Percentiles rank a stretch among this genome's conserved stretches.
phyloP scores from a whole-genome alignment of 1,139 yeast genomes.

The Debaryomyces coudertii region DNA sequence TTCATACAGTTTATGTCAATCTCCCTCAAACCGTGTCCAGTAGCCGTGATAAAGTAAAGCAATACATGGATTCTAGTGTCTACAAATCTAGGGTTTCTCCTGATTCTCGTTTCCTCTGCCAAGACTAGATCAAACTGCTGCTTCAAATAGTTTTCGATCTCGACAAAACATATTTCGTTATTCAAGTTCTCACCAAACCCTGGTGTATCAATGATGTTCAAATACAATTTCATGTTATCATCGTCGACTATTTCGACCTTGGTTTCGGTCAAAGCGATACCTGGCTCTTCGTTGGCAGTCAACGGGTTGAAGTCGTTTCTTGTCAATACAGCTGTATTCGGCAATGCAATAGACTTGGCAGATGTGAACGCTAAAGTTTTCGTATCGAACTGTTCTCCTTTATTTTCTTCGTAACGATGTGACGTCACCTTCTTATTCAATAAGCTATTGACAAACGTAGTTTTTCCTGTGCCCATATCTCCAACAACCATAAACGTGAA shows the following conservation, averaged over 20 bases:
- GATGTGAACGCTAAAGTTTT: slow-evolving; percentile 55
- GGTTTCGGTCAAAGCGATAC: slow-evolving; percentile 68
- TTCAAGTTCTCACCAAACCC: slow-evolving; percentile 77
- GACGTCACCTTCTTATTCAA: slow-evolving; percentile 62
- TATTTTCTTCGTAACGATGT: slow-evolving; percentile 53
- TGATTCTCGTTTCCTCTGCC: slow-evolving; percentile 87
- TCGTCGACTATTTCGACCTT: slow-evolving; percentile 71
- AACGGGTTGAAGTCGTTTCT: slow-evolving; percentile 46
- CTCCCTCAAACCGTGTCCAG: slow-evolving; percentile 79
- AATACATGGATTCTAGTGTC: slow-evolving; percentile 78
- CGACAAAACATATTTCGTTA: slow-evolving; percentile 64
- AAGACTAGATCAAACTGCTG: slow-evolving; percentile 91
- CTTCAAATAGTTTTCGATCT: slow-evolving; percentile 75
- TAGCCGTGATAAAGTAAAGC: slow-evolving; percentile 70
- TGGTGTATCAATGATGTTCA: slow-evolving; percentile 74
- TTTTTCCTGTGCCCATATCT: slow-evolving; percentile 81
- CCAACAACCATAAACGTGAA: slow-evolving; percentile 88
- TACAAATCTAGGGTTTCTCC: slow-evolving; percentile 80
- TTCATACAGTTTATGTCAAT: slow-evolving; percentile 78
- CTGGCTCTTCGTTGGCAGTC: slow-evolving; percentile 56
- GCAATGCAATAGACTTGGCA: slow-evolving; percentile 54
- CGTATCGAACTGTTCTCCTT: slow-evolving; percentile 36
- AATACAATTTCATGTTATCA: slow-evolving; percentile 69
- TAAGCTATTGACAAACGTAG: slow-evolving; percentile 81
- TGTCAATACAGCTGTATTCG: slow-evolving; percentile 48